A percentile compares a stretch with the other conserved stretches of the same genome.
Conservation (phyloP, 805 yeast genomes). For the Candida tallmaniae region DNA sequence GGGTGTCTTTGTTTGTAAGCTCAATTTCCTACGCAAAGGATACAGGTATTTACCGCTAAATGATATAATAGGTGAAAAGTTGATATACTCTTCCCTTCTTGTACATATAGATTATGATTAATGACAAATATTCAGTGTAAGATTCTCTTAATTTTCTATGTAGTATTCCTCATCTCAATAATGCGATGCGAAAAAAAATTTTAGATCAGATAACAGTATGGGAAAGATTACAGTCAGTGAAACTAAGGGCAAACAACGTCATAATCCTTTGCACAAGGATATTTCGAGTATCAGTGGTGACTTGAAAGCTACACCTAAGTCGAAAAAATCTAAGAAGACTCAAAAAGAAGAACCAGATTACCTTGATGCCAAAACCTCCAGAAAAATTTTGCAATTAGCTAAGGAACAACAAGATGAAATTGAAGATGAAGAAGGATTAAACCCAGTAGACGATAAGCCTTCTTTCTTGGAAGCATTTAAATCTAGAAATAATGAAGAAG, state of each 20-base stretch:
- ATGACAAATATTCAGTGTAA: background rate
- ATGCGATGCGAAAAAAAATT: conserved; percentile 7
- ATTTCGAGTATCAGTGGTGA: conserved; percentile 72
- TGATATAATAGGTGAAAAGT: conserved; percentile 77
- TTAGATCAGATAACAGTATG: conserved; percentile 37
- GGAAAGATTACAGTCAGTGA: conserved; percentile 58
- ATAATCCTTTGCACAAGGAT: conserved; percentile 77
- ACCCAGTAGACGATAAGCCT: conserved; percentile 11
- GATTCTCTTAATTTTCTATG: background rate
- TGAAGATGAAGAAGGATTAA: conserved; percentile 46
- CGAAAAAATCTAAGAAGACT: conserved; percentile 26
- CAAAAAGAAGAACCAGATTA: conserved; percentile 48
- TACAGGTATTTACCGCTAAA: conserved; percentile 77
- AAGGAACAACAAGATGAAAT: conserved; percentile 90
- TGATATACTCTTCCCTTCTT: conserved; percentile 48
- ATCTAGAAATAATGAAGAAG: conserved; percentile 22
- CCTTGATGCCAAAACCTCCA: conserved; percentile 76
- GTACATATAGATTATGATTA: conserved; percentile 15
- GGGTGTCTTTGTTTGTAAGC: conserved; percentile 59
- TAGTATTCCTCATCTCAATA: conserved; percentile 6
- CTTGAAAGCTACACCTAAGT: conserved; percentile 44
- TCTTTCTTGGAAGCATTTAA: conserved; percentile 20
- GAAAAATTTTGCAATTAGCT: conserved; percentile 85
- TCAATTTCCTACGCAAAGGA: conserved; percentile 67
- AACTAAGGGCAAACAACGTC: conserved; percentile 57